phyloP scores from a whole-genome alignment of 2,329 filamentous ascomycete genomes.

The Fusarium chlamydosporum region DNA sequence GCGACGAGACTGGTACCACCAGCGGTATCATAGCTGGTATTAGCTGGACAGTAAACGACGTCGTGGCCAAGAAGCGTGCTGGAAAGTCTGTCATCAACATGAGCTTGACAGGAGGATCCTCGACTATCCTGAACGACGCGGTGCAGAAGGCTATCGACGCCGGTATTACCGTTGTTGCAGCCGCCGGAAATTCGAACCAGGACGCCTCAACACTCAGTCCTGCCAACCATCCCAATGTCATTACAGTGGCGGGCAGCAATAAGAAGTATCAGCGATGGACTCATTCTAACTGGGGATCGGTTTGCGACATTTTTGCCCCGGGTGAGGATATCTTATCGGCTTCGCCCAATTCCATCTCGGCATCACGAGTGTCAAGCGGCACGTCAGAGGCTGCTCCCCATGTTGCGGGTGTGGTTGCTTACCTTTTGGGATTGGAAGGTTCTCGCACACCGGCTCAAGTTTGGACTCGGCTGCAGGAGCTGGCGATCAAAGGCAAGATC shows the following conservation, averaged over 20 bases:
- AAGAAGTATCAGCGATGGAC: constrained; percentile 54
- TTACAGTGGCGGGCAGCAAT: constrained; percentile 52
- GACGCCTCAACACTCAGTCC: constrained; percentile 29
- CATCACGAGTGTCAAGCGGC: constrained; percentile 11
- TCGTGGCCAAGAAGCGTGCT: constrained; percentile 46
- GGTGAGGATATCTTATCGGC: constrained; percentile 45
- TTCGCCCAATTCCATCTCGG: constrained; percentile 32
- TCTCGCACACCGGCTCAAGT: constrained; percentile 18
- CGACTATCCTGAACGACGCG: constrained; percentile 32
- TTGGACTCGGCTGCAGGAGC: constrained; percentile 12
- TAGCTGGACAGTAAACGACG: constrained; percentile 54
- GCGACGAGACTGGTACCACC: accelerated
- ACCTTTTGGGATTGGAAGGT: constrained; percentile 42
- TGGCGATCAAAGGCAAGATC: constrained; percentile 35
- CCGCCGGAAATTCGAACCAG: constrained; percentile 40
- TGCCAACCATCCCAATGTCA: constrained; percentile 39
- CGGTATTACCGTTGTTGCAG: constrained; percentile 57
- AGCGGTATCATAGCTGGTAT: constrained; percentile 50
- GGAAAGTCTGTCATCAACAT: constrained; percentile 60
- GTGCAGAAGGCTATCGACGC: constrained; percentile 38
- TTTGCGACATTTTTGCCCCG: constrained; percentile 26
- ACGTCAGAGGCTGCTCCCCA: constrained; percentile 43
- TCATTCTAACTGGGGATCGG: constrained; percentile 61
- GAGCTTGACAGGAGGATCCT: constrained; percentile 53
- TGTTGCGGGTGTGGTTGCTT: constrained; percentile 44